These are phyloP conservation scores for Cercophora newfieldiana DNA, from an alignment of 495 filamentous ascomycete species.

Conservation along the genomic window DNA sequence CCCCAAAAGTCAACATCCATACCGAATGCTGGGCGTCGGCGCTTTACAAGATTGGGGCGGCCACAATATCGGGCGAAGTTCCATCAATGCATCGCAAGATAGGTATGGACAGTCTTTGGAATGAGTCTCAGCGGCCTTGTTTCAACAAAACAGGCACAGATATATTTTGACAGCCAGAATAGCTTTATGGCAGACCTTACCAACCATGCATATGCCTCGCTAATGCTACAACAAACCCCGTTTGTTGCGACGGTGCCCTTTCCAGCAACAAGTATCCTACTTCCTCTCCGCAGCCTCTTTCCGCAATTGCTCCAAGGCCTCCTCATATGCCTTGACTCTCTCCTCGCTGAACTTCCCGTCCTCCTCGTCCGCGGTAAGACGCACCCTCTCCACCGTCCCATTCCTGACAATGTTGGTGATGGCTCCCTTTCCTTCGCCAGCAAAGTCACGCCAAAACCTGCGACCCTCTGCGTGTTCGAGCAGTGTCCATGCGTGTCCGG, in stretches of 20 bases:
- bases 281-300: conserved; percentile 43
- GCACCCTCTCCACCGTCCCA: conserved; percentile 30
- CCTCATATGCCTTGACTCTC: conserved; percentile 58
- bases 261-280: conserved; percentile 12
- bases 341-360: conserved; percentile 47
- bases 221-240: not conserved
- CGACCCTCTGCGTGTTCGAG: conserved; percentile 73
- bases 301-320: conserved; percentile 54
- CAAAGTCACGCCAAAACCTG: conserved; percentile 86
- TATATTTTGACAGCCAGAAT: no score
- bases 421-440: conserved; percentile 40
- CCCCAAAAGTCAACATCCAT: not conserved
- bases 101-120: no score
- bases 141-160: no score
- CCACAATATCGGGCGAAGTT: no score
- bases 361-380: conserved; percentile 20
- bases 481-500: conserved; percentile 80
- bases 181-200: no score
- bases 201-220: no score
- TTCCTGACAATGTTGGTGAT: conserved; percentile 25
- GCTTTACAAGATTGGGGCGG: no score
- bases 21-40: not conserved
- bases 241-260: no score
- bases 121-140: no score
- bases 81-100: no score